A percentile compares a stretch with the other conserved stretches of the same genome.
Evolutionary conservation across 75 land plant genomes (phyloP).

Genomic region (Cryptomeria japonica): DNA sequence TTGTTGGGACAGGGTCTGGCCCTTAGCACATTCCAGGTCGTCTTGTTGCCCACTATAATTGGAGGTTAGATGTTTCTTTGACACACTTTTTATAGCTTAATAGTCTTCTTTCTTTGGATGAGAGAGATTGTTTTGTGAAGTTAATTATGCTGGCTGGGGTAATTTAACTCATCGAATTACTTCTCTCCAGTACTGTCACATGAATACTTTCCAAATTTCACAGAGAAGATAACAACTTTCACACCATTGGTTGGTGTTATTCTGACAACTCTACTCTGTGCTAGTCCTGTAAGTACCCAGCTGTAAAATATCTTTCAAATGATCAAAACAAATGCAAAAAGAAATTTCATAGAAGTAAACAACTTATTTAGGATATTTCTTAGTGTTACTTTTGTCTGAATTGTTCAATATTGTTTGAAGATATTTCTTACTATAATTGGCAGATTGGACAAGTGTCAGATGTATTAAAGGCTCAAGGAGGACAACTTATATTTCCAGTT

Average conservation of each 20-base stretch:
- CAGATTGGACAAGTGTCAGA: conserved; percentile 97
- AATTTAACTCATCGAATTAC: background rate
- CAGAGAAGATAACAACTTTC: conserved; percentile 66
- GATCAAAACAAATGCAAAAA: background rate
- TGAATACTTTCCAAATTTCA: conserved; percentile 90
- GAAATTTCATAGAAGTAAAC: background rate
- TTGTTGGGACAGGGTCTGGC: conserved; percentile 70
- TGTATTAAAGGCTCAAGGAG: conserved; percentile 84
- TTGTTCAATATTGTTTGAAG: background rate
- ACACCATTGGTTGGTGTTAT: conserved; percentile 95
- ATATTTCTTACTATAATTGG: conserved; percentile 1
- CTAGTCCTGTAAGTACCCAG: conserved; percentile 78
- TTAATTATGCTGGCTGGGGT: background rate
- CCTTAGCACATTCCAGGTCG: conserved; percentile 94
- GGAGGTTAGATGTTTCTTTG: conserved; percentile 51
- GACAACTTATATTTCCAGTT: conserved; percentile 81
- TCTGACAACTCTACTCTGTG: conserved; percentile 93
- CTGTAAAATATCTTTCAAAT: background rate
- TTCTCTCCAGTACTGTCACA: conserved; percentile 63
- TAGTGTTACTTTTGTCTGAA: background rate
- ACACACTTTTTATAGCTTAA: background rate
- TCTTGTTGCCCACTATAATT: conserved; percentile 85
- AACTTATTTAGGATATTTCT: background rate
- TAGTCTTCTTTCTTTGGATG: background rate
- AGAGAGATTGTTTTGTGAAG: background rate